These are phyloP conservation scores for Holtermannia corniformis DNA, from an alignment of 768 basidiomycete genomes.

Conservation along the genomic window DNA sequence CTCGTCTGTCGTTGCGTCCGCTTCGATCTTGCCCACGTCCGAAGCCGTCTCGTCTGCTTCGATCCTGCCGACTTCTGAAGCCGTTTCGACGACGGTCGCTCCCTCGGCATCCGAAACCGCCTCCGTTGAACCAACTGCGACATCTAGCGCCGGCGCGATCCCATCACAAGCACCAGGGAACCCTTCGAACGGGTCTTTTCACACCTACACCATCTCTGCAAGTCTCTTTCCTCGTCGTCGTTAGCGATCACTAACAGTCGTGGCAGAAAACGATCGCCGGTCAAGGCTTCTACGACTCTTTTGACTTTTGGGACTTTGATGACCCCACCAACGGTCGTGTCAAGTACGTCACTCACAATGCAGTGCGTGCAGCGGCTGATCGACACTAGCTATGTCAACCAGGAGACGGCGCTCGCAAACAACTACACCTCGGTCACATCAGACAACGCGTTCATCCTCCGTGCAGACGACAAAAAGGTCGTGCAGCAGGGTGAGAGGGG, in stretches of 20 bases:
- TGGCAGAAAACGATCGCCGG: neutral
- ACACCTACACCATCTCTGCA: neutral
- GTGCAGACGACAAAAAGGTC: neutral
- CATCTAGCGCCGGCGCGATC: too few species aligned
- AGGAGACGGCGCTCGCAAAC: neutral
- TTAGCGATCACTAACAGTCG: too few species aligned
- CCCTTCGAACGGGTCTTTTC: too few species aligned
- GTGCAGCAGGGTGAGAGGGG: neutral
- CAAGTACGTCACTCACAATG: neutral
- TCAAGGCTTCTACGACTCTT: neutral
- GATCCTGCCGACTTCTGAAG: too few species aligned
- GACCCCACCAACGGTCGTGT: neutral
- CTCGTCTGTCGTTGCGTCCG: neutral
- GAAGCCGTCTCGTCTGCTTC: too few species aligned
- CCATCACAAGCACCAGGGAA: too few species aligned
- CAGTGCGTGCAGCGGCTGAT: neutral
- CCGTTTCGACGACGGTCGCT: too few species aligned
- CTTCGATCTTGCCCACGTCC: neutral
- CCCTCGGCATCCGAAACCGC: too few species aligned
- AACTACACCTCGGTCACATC: neutral
- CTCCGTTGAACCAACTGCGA: too few species aligned
- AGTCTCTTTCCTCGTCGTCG: neutral
- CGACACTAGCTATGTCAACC: neutral
- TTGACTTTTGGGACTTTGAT: neutral
- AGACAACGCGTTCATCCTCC: neutral